phyloP scores from a whole-genome alignment of 83 land plant species.

The Picea abies region DNA sequence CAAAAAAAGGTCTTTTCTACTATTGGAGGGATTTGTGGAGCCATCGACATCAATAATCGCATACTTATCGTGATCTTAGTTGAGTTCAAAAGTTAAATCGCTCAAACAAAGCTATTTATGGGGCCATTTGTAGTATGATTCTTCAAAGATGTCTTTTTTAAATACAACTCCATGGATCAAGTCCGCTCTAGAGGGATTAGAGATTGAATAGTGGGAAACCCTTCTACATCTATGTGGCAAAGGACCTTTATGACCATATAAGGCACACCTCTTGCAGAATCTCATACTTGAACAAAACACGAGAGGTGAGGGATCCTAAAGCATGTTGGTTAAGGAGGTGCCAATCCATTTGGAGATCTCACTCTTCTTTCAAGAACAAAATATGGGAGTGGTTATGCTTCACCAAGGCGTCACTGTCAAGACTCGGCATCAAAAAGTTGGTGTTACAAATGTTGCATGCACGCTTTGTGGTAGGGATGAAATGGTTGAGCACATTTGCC shows the following conservation, averaged over 20 bases:
- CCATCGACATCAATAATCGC: neutral
- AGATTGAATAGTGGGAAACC: neutral
- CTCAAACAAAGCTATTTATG: neutral
- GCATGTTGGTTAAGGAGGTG: neutral
- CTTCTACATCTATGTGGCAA: neutral
- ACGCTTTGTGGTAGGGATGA: neutral
- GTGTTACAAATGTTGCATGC: neutral
- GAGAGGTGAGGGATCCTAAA: too few relatives aligned
- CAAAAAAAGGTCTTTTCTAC: neutral
- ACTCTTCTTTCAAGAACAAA: neutral
- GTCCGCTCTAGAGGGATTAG: neutral
- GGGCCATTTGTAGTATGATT: neutral
- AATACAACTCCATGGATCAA: neutral
- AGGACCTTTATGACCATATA: neutral
- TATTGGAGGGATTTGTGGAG: neutral
- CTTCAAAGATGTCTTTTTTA: neutral
- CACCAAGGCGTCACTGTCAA: neutral
- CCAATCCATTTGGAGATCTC: neutral
- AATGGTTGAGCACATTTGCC: neutral
- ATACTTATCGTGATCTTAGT: neutral
- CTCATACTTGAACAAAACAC: neutral
- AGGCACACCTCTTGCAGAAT: neutral
- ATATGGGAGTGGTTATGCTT: neutral
- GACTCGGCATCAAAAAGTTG: neutral
- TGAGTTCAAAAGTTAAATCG: neutral